phyloP scores from a whole-genome alignment of 176 grass and related monocot species.

The Tillandsia fasciculata region DNA sequence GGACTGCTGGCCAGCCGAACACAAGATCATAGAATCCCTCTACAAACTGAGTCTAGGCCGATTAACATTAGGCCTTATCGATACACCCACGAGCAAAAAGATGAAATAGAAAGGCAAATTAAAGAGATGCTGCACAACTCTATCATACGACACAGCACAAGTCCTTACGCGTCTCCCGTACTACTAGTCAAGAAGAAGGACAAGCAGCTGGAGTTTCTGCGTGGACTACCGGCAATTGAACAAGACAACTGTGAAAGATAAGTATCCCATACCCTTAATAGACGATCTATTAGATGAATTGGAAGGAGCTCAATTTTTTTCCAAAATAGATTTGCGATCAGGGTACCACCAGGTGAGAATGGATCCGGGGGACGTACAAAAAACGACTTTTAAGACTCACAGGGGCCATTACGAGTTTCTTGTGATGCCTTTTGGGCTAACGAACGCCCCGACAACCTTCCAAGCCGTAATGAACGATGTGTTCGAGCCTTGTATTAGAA shows the following conservation, averaged over 20 bases:
- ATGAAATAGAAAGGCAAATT: too few species aligned
- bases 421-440: too few species aligned
- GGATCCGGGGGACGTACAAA: background rate
- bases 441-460: background rate
- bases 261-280: conserved; percentile 3
- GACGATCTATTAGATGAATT: conserved; percentile 9
- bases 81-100: too few species aligned
- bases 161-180: background rate
- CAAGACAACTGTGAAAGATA: background rate
- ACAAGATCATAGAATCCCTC: too few species aligned
- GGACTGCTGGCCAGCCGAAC: too few species aligned
- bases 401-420: too few species aligned
- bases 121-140: too few species aligned
- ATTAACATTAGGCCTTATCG: too few species aligned
- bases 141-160: background rate
- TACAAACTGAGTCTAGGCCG: too few species aligned
- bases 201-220: background rate
- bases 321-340: background rate
- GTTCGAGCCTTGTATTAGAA: background rate
- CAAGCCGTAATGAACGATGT: background rate
- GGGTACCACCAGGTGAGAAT: conserved; percentile 12
- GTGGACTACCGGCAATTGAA: background rate
- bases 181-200: conserved; percentile 5
- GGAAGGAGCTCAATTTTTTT: background rate
- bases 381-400: background rate